Base-by-base conservation (phyloP, 352 stramenopile genomes). In the Pythium scleroteichum region DNA sequence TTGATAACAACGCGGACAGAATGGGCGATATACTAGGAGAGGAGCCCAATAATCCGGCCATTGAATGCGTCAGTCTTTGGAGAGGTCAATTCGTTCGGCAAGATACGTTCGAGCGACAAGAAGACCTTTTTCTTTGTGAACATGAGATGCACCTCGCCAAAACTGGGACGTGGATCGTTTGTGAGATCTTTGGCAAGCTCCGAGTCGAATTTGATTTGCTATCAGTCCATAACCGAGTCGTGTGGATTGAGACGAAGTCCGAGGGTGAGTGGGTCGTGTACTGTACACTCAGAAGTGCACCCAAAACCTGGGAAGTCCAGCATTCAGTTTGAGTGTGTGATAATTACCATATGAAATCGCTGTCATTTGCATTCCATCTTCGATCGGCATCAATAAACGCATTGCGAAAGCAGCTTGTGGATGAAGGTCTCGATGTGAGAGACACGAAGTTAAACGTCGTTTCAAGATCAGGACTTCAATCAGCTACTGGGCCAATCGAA, bases 331-430 rank as follows among this genome's bases (percentile, higher is more conserved):
- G 63, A 4, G 23, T 51, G 0, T 66, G 53, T 42, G 33, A 9
- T 4, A 54, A 70, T 33, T 73, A 67, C 16, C 51, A 73, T 24
- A 53, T 66, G 41, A 53, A 54, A 23, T 14, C 61, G 29, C 35
- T 73, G 23, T 55, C 54, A 10, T 73, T 73, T 53, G 56, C 61
- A 12, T 56, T 73, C 20, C 20, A 45, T 22, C 7, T 67, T 20
- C n/a, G 29, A 6, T 23, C 63, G 13, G 32, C 42, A 1, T 49
- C 52, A 16, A 4, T 41, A 1, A 10, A 1, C 9, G 54, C 22
- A 1, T 46, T 66, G 12, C 32, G 40, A 16, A 62, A 48, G 5
- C 14, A 57, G 16, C 44, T 72, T 13, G 27, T 20, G 19, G 42
- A 68, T 10, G 20, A 60, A 27, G 65, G 53, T 5, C 27, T 72